phyloP scores from a whole-genome alignment of 805 yeast genomes.

The Candida ipomoeae region DNA sequence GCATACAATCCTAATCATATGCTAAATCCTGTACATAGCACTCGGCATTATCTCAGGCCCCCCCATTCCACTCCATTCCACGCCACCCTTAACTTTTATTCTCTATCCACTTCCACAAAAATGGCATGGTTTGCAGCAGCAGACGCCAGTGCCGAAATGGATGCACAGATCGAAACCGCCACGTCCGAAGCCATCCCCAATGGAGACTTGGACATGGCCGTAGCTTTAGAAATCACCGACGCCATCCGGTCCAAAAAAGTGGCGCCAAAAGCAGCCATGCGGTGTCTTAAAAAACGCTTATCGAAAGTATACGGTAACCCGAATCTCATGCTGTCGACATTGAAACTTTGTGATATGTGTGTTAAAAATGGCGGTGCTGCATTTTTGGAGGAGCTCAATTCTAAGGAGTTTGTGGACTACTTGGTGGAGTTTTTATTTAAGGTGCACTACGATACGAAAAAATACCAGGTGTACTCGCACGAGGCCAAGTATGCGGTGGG shows the following conservation, averaged over 20 bases:
- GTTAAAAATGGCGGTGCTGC: slow-evolving; percentile 91
- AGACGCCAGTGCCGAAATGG: slow-evolving; percentile 42
- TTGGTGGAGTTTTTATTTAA: slow-evolving; percentile 47
- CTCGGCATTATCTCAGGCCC: neutral
- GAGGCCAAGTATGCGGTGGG: slow-evolving; percentile 45
- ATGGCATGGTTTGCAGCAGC: slow-evolving; percentile 54
- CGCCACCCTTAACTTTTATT: neutral
- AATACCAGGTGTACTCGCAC: slow-evolving; percentile 16
- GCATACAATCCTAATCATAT: too few species aligned
- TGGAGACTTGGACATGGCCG: slow-evolving; percentile 75
- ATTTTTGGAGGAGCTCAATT: slow-evolving; percentile 71
- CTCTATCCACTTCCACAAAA: neutral
- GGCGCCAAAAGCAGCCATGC: slow-evolving; percentile 77
- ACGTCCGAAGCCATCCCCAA: slow-evolving; percentile 88
- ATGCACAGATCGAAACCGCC: slow-evolving; percentile 65
- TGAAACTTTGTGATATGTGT: slow-evolving; percentile 78
- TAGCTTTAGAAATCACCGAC: slow-evolving; percentile 83
- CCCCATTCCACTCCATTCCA: too few species aligned
- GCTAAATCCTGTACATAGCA: neutral
- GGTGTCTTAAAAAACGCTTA: slow-evolving; percentile 73
- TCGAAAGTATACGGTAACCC: slow-evolving; percentile 62
- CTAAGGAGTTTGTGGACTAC: slow-evolving; percentile 83
- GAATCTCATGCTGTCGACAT: slow-evolving; percentile 68
- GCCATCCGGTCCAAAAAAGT: slow-evolving; percentile 76
- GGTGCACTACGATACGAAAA: slow-evolving; percentile 33